phyloP scores from a whole-genome alignment of 139 green algal genomes.

The Picochlorum sp. region DNA sequence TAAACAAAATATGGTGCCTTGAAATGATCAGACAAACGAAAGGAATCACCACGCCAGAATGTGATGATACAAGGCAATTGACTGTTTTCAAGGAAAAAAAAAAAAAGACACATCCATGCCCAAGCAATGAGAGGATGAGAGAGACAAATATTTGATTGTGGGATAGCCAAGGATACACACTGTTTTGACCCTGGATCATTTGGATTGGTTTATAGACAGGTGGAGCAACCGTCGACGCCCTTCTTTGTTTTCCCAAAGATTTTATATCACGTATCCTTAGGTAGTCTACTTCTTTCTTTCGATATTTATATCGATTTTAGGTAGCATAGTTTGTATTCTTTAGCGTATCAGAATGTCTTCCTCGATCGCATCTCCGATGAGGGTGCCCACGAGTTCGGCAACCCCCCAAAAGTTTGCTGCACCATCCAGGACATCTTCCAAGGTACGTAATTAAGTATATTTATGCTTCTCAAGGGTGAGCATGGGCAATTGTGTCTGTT shows the following conservation, averaged over 20 bases:
- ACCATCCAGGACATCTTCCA: conserved; percentile 24
- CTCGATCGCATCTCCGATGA: conserved; percentile 9
- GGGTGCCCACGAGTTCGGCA: conserved; percentile 3
- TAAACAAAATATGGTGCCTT: too few relatives aligned
- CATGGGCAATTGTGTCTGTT: not conserved
- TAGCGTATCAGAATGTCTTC: not conserved
- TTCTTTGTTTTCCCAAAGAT: not conserved
- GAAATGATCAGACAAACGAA: conserved; percentile 37
- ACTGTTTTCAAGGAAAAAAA: too few relatives aligned
- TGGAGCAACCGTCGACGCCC: not conserved
- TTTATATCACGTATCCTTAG: not conserved
- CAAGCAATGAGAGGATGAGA: conserved; percentile 76
- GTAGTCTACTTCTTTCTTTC: not conserved
- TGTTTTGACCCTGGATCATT: not conserved
- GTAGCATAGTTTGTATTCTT: not conserved
- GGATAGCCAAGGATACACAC: not conserved
- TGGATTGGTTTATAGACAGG: not conserved
- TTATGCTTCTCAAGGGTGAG: not conserved
- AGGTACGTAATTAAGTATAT: conserved; percentile 1
- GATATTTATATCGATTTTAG: not conserved
- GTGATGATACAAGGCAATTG: too few relatives aligned
- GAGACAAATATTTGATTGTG: too few relatives aligned
- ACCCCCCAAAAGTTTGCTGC: conserved; percentile 25
- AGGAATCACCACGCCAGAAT: too few relatives aligned
- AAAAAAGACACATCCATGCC: conserved; percentile 25